A percentile compares a stretch with the other conserved stretches of the same genome.
These are phyloP conservation scores for Alternaria consortialis DNA, from an alignment of 2,329 filamentous ascomycete species.

Conservation along the genomic window DNA sequence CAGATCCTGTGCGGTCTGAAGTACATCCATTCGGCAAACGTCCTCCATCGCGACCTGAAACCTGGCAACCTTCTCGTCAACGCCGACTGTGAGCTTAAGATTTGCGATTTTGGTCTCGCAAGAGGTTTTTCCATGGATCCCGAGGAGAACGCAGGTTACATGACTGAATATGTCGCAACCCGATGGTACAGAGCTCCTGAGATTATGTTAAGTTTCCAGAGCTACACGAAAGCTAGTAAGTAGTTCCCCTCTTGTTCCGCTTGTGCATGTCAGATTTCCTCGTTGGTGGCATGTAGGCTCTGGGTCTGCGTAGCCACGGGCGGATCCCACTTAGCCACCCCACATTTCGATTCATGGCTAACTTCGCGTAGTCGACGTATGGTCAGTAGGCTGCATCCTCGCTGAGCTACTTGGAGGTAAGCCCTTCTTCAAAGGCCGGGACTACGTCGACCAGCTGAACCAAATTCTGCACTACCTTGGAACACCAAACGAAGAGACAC, in stretches of 20 bases:
- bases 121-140: conserved; percentile 97
- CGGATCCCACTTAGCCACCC: conserved; percentile 10
- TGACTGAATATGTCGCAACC: conserved; percentile 99
- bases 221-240: conserved; percentile 95
- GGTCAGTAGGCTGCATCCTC: conserved; percentile 98
- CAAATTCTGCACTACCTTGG: conserved; percentile 98
- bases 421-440: conserved; percentile 98
- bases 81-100: conserved; percentile 98
- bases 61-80: conserved; percentile 97
- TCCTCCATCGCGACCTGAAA: conserved; percentile 95
- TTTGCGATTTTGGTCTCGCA: conserved; percentile 96
- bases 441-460: conserved; percentile 99
- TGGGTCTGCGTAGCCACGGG: conserved; percentile 11
- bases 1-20: conserved; percentile 98
- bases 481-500: conserved; percentile 93
- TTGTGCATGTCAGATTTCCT: background rate
- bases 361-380: conserved; percentile 81
- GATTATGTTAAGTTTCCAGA: conserved; percentile 99
- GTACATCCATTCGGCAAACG: conserved; percentile 99
- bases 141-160: conserved; percentile 98
- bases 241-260: background rate
- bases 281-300: conserved; percentile 10
- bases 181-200: conserved; percentile 98
- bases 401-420: conserved; percentile 94
- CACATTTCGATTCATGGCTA: conserved; percentile 25